Evolutionary conservation across 1,284 basidiomycete species (phyloP).

Genomic region (Sparassis latifolia): DNA sequence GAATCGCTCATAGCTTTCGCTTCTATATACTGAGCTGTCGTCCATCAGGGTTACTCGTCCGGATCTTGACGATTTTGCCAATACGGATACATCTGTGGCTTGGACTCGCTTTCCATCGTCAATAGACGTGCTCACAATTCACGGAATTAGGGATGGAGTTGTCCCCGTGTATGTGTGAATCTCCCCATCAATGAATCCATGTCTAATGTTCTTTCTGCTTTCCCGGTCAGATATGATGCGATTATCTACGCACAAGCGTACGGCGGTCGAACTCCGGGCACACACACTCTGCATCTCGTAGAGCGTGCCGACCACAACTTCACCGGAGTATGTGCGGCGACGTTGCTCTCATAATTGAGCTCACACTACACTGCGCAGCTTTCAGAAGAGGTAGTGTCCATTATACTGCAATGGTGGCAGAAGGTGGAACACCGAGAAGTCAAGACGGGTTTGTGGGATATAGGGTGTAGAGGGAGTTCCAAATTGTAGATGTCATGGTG

Average conservation of each 20-base stretch:
- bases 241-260: constrained; percentile 59
- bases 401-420: constrained; percentile 58
- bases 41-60: constrained; percentile 40
- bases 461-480: constrained; percentile 29
- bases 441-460: constrained; percentile 51
- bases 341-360: neutral
- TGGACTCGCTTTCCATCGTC: constrained; percentile 55
- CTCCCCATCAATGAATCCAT: neutral
- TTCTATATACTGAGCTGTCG: neutral
- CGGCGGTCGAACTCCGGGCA: constrained; percentile 50
- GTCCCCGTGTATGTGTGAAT: constrained; percentile 55
- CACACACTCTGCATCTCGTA: constrained; percentile 57
- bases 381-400: constrained; percentile 55
- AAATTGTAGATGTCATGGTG: too few relatives aligned
- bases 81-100: constrained; percentile 57
- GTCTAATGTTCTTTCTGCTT: neutral
- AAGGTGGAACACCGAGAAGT: constrained; percentile 35
- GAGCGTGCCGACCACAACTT: constrained; percentile 75
- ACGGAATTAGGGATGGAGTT: constrained; percentile 56
- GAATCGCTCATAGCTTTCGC: neutral
- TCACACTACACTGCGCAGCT: constrained; percentile 23
- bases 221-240: constrained; percentile 53
- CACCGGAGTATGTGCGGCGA: constrained; percentile 38
- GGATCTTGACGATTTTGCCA: constrained; percentile 52
- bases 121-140: constrained; percentile 60